Evolutionary conservation across 495 filamentous ascomycete genomes (phyloP).

Genomic region (Aspergillus affinis): DNA sequence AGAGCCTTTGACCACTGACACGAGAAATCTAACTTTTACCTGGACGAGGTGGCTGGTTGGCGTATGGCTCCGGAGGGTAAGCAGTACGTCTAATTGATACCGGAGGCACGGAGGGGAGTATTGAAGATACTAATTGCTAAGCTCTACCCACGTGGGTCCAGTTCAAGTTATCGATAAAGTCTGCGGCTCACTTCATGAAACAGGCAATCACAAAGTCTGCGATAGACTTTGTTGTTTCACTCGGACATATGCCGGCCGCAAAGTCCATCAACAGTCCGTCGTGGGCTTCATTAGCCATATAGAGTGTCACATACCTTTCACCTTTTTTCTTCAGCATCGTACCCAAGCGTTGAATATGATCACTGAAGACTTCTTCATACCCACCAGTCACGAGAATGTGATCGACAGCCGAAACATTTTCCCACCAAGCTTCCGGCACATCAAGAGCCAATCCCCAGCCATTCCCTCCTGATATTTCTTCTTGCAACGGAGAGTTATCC

Average conservation of each 20-base stretch:
- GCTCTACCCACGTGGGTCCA: too few relatives aligned
- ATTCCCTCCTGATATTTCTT: slow-evolving; percentile 18
- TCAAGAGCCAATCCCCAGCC: slow-evolving; percentile 29
- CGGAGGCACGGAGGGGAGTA: too few relatives aligned
- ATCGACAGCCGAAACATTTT: slow-evolving; percentile 17
- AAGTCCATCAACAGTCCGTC: slow-evolving; percentile 31
- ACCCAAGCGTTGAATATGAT: slow-evolving; percentile 21
- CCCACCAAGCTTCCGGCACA: slow-evolving; percentile 25
- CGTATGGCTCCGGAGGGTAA: too few relatives aligned
- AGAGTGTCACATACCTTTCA: slow-evolving; percentile 9
- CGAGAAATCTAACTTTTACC: too few relatives aligned
- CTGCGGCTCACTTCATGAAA: neutral
- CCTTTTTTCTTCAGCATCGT: slow-evolving; percentile 15
- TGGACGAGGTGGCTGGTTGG: too few relatives aligned
- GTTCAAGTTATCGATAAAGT: too few relatives aligned
- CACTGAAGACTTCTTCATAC: slow-evolving; percentile 24
- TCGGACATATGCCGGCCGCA: slow-evolving; percentile 11
- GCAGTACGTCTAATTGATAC: too few relatives aligned
- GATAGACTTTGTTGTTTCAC: neutral
- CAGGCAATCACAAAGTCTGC: neutral
- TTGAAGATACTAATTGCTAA: too few relatives aligned
- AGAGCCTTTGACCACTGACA: too few relatives aligned
- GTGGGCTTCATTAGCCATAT: slow-evolving; percentile 24
- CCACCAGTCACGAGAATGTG: slow-evolving; percentile 23
- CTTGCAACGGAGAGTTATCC: slow-evolving; percentile 17